Base-by-base conservation (phyloP, 352 stramenopile genomes). In the Pythium oligandrum region DNA sequence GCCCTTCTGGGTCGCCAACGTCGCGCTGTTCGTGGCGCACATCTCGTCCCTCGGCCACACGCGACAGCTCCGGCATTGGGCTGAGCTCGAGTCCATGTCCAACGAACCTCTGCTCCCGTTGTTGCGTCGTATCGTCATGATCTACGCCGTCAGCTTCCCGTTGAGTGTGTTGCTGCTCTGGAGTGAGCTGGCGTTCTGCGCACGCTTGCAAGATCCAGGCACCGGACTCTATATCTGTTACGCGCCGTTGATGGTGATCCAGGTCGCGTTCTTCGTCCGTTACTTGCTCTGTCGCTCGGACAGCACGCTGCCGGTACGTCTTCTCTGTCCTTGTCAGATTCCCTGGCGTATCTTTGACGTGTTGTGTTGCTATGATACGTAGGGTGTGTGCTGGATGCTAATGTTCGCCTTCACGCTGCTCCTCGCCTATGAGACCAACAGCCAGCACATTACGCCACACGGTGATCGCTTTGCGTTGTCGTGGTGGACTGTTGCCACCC, bases 171-270 rank as follows among this genome's bases (percentile, higher is more conserved):
- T 93, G 49, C 57, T 93, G 55, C 67, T 93, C 7, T 93, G 80
- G 83, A 90, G 80, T 55, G 76, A 93, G 52, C 44, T 93, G 47
- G 83, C 83, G 12, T 93, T 93, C 48, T 93, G 83, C 44, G 80
- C 79, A 33, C 78, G 79, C 40, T 56, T 93, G 17, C 63, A 83
- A 51, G 63, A 88, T 48, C 49, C 65, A 2, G 63, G 63, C n/a
- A 85, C 78, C 1, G 87, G 75, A 45, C 57, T 91, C 10, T 93
- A 93, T 55, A 68, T 90, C 43, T 89, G 80, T 52, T 93, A 83
- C 58, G 78, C 78, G 36, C 83, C 83, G 40, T 57, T 91, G 12
- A 78, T 93, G 71, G 70, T 88, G 34, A 90, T 93, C 50, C 80
- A 93, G 60, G 71, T 86, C 44, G 78, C 78, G 8, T 90, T 89